These are phyloP conservation scores for Agaricus subrufescens DNA, from an alignment of 768 basidiomycete species.

Conservation along the genomic window DNA sequence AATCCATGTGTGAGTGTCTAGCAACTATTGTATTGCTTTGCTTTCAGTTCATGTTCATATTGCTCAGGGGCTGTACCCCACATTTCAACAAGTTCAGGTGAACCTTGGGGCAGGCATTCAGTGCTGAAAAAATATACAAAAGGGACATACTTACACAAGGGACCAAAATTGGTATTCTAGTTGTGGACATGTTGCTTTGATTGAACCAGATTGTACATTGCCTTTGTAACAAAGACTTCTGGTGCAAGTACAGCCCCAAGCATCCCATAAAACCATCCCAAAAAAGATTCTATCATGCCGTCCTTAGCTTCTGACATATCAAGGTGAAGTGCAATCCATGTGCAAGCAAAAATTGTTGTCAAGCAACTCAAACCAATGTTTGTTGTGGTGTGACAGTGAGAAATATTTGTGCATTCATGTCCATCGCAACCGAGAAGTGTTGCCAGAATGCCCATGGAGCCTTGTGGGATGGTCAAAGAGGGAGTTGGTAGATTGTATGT, in stretches of 20 bases:
- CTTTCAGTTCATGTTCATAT: not conserved
- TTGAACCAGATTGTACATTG: constrained; percentile 3
- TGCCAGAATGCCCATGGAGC: no score
- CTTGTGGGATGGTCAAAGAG: no score
- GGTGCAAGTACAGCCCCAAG: constrained; percentile 9
- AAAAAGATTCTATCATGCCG: not conserved
- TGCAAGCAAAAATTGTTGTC: constrained; percentile 16
- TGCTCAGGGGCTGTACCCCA: not conserved
- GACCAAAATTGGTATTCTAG: not conserved
- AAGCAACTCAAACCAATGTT: constrained; percentile 17
- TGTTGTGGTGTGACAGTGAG: not conserved
- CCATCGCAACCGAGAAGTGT: no score
- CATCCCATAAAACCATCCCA: constrained; percentile 3
- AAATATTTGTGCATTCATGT: no score
- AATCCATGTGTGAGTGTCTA: constrained; percentile 13
- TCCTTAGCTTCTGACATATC: constrained; percentile 12
- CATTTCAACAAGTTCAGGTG: not conserved
- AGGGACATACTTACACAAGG: not conserved
- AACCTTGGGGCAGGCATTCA: not conserved
- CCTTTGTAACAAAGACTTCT: constrained; percentile 4
- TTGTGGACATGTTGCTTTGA: not conserved
- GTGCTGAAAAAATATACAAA: not conserved
- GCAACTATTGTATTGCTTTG: not conserved
- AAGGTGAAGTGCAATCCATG: constrained; percentile 19
- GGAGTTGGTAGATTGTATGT: no score